phyloP scores from a whole-genome alignment of 1,139 yeast species.

The Pichia sp. region DNA sequence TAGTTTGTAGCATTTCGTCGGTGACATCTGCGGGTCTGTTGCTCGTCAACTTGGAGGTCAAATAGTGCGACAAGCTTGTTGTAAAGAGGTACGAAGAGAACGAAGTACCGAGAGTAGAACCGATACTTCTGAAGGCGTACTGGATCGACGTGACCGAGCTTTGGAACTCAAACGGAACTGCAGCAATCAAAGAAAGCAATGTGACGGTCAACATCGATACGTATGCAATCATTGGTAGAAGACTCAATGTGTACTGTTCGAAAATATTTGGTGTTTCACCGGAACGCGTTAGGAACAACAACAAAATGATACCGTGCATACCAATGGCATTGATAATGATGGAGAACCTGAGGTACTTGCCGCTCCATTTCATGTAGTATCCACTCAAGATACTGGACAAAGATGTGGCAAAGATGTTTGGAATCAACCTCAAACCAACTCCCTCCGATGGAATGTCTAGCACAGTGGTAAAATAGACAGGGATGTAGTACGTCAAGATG shows the following conservation, averaged over 20 bases:
- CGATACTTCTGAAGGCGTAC: conserved; percentile 51
- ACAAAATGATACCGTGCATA: conserved; percentile 26
- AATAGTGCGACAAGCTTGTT: conserved; percentile 27
- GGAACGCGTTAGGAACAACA: conserved; percentile 24
- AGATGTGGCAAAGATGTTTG: conserved; percentile 33
- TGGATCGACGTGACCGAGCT: conserved; percentile 53
- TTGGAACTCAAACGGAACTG: conserved; percentile 46
- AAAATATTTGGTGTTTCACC: conserved; percentile 22
- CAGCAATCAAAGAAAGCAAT: conserved; percentile 46
- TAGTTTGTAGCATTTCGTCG: conserved; percentile 27
- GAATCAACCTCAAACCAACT: conserved; percentile 38
- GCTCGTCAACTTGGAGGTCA: conserved; percentile 19
- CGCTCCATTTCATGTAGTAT: conserved; percentile 36
- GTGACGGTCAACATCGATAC: conserved; percentile 48
- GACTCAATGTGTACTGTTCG: conserved; percentile 35
- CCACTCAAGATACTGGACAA: conserved; percentile 35
- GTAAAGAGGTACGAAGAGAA: conserved; percentile 48
- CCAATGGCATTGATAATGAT: conserved; percentile 26
- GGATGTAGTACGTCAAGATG: conserved; percentile 33
- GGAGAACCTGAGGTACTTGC: conserved; percentile 32
- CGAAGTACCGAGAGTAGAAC: conserved; percentile 51
- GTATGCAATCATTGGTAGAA: conserved; percentile 41
- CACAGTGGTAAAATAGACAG: conserved; percentile 34
- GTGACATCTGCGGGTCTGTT: conserved; percentile 33
- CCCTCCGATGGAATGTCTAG: conserved; percentile 31